Conservation (phyloP, 306 rosid species). For the Rubus parviflorus region DNA sequence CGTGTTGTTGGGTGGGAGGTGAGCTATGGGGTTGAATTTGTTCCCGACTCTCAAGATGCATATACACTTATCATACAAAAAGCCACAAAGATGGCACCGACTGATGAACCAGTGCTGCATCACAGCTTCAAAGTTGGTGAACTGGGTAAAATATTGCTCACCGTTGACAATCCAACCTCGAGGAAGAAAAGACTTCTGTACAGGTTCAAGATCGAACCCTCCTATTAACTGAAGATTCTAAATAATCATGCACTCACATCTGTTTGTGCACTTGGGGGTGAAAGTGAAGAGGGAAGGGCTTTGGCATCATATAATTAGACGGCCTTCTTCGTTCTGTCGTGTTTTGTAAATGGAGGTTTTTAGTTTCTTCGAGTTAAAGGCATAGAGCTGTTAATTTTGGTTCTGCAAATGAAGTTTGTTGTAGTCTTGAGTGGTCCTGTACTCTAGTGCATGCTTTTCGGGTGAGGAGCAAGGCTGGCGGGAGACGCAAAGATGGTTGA, state of each 20-base stretch:
- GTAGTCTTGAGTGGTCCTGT: neutral
- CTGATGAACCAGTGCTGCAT: conserved; percentile 74
- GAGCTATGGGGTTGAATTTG: conserved; percentile 78
- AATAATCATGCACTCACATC: neutral
- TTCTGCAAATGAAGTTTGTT: conserved; percentile 1
- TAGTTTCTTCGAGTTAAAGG: neutral
- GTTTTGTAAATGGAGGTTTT: conserved; percentile 40
- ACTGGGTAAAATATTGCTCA: conserved; percentile 82
- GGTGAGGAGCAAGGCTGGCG: neutral
- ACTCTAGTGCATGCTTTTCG: neutral
- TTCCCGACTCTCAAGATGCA: conserved; percentile 60
- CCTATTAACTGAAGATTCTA: conserved; percentile 37
- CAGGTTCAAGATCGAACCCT: conserved; percentile 88
- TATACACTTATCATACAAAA: conserved; percentile 72
- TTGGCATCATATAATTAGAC: conserved; percentile 22
- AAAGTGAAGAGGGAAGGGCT: conserved; percentile 31
- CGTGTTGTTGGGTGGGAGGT: conserved; percentile 99
- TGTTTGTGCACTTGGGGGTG: conserved; percentile 14
- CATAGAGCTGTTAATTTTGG: conserved; percentile 9
- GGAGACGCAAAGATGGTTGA: conserved; percentile 4
- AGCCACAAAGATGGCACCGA: conserved; percentile 64
- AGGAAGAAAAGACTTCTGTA: conserved; percentile 85
- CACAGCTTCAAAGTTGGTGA: conserved; percentile 69
- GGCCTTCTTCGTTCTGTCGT: conserved; percentile 30
- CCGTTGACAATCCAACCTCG: conserved; percentile 71